phyloP scores from a whole-genome alignment of 2,329 filamentous ascomycete species.

The Neoascochyta sp. region DNA sequence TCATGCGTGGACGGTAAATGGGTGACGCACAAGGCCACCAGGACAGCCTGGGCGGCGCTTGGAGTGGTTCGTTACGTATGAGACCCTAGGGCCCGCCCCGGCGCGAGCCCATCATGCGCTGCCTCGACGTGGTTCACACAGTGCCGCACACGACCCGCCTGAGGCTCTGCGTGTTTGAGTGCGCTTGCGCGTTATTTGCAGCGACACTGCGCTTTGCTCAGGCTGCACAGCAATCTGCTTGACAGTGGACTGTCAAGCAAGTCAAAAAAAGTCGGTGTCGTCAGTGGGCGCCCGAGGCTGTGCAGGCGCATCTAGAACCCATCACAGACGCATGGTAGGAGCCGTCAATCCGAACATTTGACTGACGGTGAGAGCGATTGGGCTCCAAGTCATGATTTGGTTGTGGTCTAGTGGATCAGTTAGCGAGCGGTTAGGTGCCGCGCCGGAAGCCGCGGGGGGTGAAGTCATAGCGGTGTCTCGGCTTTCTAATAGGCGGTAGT shows the following conservation, averaged over 20 bases:
- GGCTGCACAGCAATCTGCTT: too few species aligned
- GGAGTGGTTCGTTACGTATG: slow-evolving; percentile 5
- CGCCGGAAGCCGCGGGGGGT: slow-evolving; percentile 7
- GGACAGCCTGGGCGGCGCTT: slow-evolving; percentile 11
- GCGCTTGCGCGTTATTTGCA: too few species aligned
- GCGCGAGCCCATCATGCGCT: slow-evolving; percentile 7
- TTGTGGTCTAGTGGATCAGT: slow-evolving; percentile 21
- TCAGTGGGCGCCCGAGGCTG: too few species aligned
- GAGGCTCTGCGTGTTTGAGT: slow-evolving; percentile 8
- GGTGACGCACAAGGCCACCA: slow-evolving; percentile 10
- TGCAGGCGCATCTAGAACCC: too few species aligned
- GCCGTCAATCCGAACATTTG: slow-evolving; percentile 19
- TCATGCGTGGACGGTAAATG: slow-evolving; percentile 12
- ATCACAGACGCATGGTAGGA: slow-evolving; percentile 11
- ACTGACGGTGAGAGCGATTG: slow-evolving; percentile 21
- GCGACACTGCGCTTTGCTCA: too few species aligned
- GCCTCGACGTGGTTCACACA: slow-evolving; percentile 3
- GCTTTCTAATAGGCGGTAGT: too few species aligned
- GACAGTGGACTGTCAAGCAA: too few species aligned
- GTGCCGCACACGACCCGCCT: slow-evolving; percentile 5
- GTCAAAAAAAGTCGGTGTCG: too few species aligned
- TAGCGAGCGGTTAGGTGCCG: slow-evolving; percentile 10
- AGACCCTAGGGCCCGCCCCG: slow-evolving; percentile 4
- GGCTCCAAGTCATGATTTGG: slow-evolving; percentile 28
- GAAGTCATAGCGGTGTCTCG: slow-evolving; percentile 8